Percentiles rank a stretch among this genome's conserved stretches.
Conservation (phyloP, 495 filamentous ascomycete genomes). For the Penicillium verhagenii region DNA sequence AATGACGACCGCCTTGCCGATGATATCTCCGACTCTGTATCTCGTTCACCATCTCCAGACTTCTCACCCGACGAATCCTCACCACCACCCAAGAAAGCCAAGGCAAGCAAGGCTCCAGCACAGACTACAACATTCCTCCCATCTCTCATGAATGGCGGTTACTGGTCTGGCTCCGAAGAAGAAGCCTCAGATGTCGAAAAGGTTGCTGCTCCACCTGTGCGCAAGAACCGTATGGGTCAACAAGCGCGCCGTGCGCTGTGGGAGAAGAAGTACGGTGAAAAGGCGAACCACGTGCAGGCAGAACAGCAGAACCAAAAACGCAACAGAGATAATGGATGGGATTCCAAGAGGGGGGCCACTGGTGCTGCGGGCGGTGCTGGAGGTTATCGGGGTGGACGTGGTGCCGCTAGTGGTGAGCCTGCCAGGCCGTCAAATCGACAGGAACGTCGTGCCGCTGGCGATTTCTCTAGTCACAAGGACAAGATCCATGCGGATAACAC, state of each 20-base stretch:
- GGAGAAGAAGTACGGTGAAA: constrained; percentile 86
- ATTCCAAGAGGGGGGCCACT: constrained; percentile 44
- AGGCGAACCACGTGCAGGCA: constrained; percentile 68
- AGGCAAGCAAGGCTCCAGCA: constrained; percentile 38
- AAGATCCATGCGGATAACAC: constrained; percentile 52
- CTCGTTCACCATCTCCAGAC: constrained; percentile 39
- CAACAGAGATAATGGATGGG: constrained; percentile 49
- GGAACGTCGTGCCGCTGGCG: constrained; percentile 7
- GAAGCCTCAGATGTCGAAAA: constrained; percentile 48
- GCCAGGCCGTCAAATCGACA: constrained; percentile 7
- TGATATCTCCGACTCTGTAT: constrained; percentile 31
- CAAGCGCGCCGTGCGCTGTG: constrained; percentile 78
- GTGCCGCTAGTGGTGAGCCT: constrained; percentile 5
- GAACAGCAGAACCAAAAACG: constrained; percentile 27
- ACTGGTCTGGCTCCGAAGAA: constrained; percentile 81
- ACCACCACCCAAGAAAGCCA: constrained; percentile 42
- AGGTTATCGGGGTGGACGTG: constrained; percentile 13
- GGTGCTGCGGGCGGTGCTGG: constrained; percentile 19
- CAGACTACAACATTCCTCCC: constrained; percentile 81
- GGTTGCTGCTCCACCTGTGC: constrained; percentile 34
- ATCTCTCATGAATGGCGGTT: constrained; percentile 79
- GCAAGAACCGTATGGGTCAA: constrained; percentile 88
- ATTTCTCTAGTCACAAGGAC: constrained; percentile 5
- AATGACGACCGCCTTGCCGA: constrained; percentile 19
- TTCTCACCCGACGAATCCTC: constrained; percentile 20